These are phyloP conservation scores for Trifolium subterraneum DNA, from an alignment of 306 rosid genomes.

Conservation along the genomic window DNA sequence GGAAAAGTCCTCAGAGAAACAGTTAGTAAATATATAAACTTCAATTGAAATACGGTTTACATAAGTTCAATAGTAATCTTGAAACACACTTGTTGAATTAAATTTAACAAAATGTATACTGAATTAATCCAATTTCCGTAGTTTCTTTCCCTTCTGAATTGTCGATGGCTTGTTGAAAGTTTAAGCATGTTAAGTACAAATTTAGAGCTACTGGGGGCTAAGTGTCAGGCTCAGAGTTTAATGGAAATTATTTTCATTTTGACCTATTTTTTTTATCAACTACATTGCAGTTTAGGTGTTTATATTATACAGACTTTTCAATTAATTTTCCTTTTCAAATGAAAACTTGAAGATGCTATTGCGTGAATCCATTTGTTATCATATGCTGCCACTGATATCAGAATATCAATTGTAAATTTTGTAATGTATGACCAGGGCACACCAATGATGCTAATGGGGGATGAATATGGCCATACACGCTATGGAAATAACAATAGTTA, in stretches of 20 bases:
- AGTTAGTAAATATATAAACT: slow-evolving; percentile 1
- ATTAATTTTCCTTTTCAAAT: slow-evolving; percentile 15
- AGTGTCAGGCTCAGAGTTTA: slow-evolving; percentile 12
- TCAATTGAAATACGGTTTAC: not conserved
- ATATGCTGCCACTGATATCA: slow-evolving; percentile 34
- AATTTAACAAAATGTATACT: slow-evolving; percentile 11
- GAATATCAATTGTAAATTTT: slow-evolving; percentile 33
- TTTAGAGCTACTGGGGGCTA: not conserved
- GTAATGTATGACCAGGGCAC: slow-evolving; percentile 71
- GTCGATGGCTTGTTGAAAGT: slow-evolving; percentile 6
- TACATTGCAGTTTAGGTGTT: slow-evolving; percentile 20
- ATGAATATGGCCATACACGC: slow-evolving; percentile 94
- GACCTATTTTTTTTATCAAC: slow-evolving; percentile 6
- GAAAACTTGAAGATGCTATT: slow-evolving; percentile 27
- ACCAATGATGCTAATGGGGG: slow-evolving; percentile 99
- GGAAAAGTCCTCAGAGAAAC: slow-evolving; percentile 8
- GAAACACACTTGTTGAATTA: not conserved
- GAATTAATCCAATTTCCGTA: slow-evolving; percentile 8
- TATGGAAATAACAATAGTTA: slow-evolving; percentile 93
- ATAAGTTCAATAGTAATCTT: not conserved
- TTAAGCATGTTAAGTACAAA: slow-evolving; percentile 23
- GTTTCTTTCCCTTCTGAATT: slow-evolving; percentile 22
- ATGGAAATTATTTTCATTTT: slow-evolving; percentile 2
- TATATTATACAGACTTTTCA: not conserved
- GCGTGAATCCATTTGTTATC: slow-evolving; percentile 33